Evolutionary conservation across 768 basidiomycete species (phyloP).

Genomic region (Cystobasidium ongulense): DNA sequence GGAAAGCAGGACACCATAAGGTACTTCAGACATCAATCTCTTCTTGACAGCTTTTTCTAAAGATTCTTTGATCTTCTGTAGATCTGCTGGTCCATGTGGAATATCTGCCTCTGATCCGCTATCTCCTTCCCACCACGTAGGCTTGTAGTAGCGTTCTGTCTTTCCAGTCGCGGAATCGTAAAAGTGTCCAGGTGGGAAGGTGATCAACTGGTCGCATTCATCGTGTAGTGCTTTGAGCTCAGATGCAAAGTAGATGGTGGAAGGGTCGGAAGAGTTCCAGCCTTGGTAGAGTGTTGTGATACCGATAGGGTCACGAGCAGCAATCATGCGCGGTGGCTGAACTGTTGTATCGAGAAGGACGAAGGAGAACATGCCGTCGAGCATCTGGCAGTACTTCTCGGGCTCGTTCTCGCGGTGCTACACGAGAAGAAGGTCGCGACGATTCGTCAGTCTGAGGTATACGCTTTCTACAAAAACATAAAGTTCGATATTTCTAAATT

Average conservation of each 20-base stretch:
- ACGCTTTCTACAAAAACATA: too few relatives aligned
- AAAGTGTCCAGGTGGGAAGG: slow-evolving; percentile 95
- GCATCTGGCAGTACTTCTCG: slow-evolving; percentile 63
- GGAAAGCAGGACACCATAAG: slow-evolving; percentile 89
- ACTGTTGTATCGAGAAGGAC: slow-evolving; percentile 89
- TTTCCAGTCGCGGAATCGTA: slow-evolving; percentile 76
- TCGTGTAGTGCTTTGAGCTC: slow-evolving; percentile 85
- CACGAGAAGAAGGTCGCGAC: too few relatives aligned
- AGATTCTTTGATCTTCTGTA: slow-evolving; percentile 63
- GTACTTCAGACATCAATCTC: slow-evolving; percentile 94
- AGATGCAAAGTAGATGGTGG: slow-evolving; percentile 81
- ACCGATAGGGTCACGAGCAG: slow-evolving; percentile 92
- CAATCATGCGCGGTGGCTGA: slow-evolving; percentile 79
- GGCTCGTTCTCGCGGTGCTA: slow-evolving; percentile 73
- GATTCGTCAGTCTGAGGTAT: too few relatives aligned
- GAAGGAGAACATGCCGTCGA: slow-evolving; percentile 99
- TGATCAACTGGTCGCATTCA: slow-evolving; percentile 86
- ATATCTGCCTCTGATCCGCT: slow-evolving; percentile 54
- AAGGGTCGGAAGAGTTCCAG: slow-evolving; percentile 73
- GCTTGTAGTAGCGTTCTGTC: slow-evolving; percentile 74
- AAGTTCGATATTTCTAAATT: too few relatives aligned
- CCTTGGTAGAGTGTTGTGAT: slow-evolving; percentile 99
- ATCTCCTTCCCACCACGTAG: slow-evolving; percentile 84
- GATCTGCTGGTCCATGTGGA: slow-evolving; percentile 58
- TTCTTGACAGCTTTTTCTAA: slow-evolving; percentile 89